A percentile compares a stretch with the other conserved stretches of the same genome.
Evolutionary conservation across 176 grass and related monocot species (phyloP).

Genomic region (Avena eriantha): DNA sequence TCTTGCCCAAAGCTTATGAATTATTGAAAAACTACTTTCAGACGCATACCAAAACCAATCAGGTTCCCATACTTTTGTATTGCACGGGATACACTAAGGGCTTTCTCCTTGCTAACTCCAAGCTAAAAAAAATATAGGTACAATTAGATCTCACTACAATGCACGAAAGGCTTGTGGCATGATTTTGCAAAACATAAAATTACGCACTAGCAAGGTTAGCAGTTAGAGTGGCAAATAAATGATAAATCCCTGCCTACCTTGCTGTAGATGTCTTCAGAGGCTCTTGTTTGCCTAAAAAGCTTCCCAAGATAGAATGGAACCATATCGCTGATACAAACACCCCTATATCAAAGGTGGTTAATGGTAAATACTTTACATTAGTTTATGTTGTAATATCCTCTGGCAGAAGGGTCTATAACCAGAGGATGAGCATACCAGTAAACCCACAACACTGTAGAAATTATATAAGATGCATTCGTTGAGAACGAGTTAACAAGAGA

Average conservation of each 20-base stretch:
- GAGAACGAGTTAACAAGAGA: conserved; percentile 79
- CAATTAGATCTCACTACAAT: conserved; percentile 32
- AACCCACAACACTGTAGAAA: conserved; percentile 88
- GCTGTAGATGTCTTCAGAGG: conserved; percentile 70
- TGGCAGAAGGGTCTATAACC: conserved; percentile 9
- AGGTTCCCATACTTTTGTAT: conserved; percentile 86
- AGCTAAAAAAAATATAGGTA: conserved; percentile 58
- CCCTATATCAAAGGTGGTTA: conserved; percentile 55
- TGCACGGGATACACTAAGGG: conserved; percentile 49
- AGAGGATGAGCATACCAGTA: conserved; percentile 70
- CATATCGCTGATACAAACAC: conserved; percentile 92
- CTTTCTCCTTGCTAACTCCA: conserved; percentile 84
- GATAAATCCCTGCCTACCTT: conserved; percentile 54
- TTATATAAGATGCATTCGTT: conserved; percentile 67
- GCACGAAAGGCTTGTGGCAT: conserved; percentile 4
- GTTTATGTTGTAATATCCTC: background rate
- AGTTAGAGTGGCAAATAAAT: background rate
- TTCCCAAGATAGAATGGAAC: conserved; percentile 83
- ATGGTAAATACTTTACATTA: background rate
- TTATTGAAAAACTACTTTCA: conserved; percentile 28
- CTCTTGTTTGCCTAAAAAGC: conserved; percentile 75
- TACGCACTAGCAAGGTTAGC: background rate
- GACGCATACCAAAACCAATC: conserved; percentile 84
- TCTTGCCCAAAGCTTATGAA: background rate
- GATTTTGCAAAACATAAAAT: conserved; percentile 5